Evolutionary conservation across 2,329 filamentous ascomycete genomes (phyloP).

Genomic region (Pseudopyrenochaeta lycopersici): DNA sequence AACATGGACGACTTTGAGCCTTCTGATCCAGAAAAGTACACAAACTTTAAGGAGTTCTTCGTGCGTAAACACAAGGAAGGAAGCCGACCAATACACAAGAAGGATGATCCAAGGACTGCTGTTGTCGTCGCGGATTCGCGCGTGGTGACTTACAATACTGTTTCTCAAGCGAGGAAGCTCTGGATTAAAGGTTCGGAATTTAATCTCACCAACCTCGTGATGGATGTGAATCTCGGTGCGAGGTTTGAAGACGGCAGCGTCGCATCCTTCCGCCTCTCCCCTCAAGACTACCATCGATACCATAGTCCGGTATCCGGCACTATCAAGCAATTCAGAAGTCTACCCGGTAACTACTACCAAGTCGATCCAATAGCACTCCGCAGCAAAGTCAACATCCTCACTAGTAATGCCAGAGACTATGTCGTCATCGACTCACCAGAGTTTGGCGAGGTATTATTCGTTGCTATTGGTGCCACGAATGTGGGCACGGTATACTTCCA

Average conservation of each 20-base stretch:
- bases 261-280: background rate
- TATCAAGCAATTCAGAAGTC: background rate
- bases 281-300: background rate
- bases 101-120: background rate
- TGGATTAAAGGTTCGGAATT: background rate
- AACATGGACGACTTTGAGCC: background rate
- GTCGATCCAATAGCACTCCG: background rate
- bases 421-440: background rate
- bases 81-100: background rate
- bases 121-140: background rate
- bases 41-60: background rate
- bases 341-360: background rate
- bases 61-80: background rate
- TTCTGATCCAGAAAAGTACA: background rate
- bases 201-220: background rate
- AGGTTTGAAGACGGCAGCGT: background rate
- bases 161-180: background rate
- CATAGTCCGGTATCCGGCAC: background rate
- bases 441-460: background rate
- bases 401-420: background rate
- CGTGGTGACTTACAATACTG: background rate
- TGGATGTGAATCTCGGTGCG: background rate
- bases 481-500: background rate
- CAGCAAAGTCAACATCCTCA: background rate
- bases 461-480: background rate